A percentile compares a stretch with the other conserved stretches of the same genome.
These are phyloP conservation scores for Melanomma pulvis-pyrius DNA, from an alignment of 495 filamentous ascomycete genomes.

Conservation along the genomic window DNA sequence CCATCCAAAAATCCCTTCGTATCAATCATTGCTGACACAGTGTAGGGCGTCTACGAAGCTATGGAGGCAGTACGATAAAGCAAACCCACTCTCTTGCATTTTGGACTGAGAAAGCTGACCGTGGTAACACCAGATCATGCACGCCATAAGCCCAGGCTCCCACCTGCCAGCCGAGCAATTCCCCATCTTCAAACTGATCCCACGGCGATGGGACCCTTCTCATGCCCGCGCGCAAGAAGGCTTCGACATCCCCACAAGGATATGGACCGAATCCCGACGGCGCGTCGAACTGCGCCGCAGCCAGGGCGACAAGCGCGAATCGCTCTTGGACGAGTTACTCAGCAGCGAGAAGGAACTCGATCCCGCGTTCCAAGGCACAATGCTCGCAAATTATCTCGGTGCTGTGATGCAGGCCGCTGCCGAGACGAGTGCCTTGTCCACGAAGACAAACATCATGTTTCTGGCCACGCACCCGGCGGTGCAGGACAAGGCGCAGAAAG, in stretches of 20 bases:
- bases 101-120: neutral
- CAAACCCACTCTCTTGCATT: neutral
- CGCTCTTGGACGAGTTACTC: constrained; percentile 17
- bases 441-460: constrained; percentile 20
- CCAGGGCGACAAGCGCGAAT: constrained; percentile 22
- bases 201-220: constrained; percentile 6
- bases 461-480: constrained; percentile 33
- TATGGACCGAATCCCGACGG: constrained; percentile 17
- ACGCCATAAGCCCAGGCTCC: constrained; percentile 14
- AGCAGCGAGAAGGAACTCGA: neutral
- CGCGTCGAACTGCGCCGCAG: constrained; percentile 5
- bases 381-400: constrained; percentile 18
- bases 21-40: constrained; percentile 9
- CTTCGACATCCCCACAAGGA: neutral
- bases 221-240: constrained; percentile 1
- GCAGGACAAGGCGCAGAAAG: constrained; percentile 36
- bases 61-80: constrained; percentile 22
- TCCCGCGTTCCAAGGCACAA: neutral
- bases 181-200: constrained; percentile 24
- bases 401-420: constrained; percentile 18
- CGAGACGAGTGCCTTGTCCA: constrained; percentile 8
- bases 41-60: constrained; percentile 23
- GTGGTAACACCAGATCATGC: constrained; percentile 8
- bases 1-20: neutral
- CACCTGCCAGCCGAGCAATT: constrained; percentile 23